Evolutionary conservation across 2,329 filamentous ascomycete species (phyloP), one percentile per base, ranked within the genome.

Genomic region (Trichoderma aggressivum): DNA sequence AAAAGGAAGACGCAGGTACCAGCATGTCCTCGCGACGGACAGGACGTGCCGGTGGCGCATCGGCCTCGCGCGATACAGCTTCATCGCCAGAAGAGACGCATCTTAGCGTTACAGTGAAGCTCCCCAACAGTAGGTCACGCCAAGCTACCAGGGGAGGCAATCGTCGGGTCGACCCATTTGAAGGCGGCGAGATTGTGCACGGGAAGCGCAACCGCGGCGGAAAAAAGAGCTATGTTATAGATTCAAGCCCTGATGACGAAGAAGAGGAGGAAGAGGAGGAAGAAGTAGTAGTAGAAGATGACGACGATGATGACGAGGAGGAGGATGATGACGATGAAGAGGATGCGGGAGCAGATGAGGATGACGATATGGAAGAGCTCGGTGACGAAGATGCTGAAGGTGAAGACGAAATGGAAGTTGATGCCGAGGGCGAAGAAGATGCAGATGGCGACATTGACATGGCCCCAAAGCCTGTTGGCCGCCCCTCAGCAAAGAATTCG

Each of bases 151-250:
- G 82, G 55, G 81, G 78, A 59, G 81, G 79, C 61, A 75, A 79
- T 56, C 80, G 81, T 59, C 78, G 78, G 62, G 77, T 80, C 47
- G 81, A 82, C 26, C 77, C 77, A 58, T 85, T 85, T 66, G 80
- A 80, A 28, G 83, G 82, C 28, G 82, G 83, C 34, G 83, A 86
- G 74, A 85, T 87, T 62, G 77, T 86, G 21, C 80, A 83, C 30
- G 84, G 85, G 47, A 87, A 86, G 75, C 83, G 87, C 62, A 87
- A 86, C 71, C 84, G 87, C 10, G 86, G 85, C 7, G 83, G 82
- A 21, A 87, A 88, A 80, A 89, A 89, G 80, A 89, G 84, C 74
- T 89, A 89, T 69, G 86, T 88, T 43, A 85, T 90, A 28, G 87
- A 89, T 73, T 87, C 85, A 47, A 85, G 84, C 68, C 83, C 82